Evolutionary conservation across 2,329 filamentous ascomycete species (phyloP).

Genomic region (Hypoxylon sp.): DNA sequence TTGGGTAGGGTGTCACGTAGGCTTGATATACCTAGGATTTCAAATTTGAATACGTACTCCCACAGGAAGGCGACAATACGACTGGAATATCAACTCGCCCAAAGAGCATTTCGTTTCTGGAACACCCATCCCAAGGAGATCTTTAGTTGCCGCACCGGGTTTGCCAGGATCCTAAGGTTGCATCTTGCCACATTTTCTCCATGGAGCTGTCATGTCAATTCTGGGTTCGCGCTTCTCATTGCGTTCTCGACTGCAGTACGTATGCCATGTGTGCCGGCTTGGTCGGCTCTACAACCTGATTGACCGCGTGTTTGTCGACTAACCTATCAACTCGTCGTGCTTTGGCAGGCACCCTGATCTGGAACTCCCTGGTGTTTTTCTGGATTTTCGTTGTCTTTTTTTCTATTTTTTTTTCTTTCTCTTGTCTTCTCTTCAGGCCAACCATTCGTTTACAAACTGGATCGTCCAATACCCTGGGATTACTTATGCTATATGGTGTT

Average conservation of each 20-base stretch:
- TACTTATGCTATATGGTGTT: slow-evolving; percentile 31
- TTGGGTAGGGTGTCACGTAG: slow-evolving; percentile 39
- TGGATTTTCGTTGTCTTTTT: slow-evolving; percentile 47
- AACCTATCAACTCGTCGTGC: slow-evolving; percentile 33
- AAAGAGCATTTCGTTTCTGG: slow-evolving; percentile 24
- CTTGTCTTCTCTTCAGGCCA: slow-evolving; percentile 18
- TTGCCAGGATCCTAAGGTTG: slow-evolving; percentile 26
- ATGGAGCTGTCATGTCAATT: slow-evolving; percentile 27
- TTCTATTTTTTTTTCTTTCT: slow-evolving; percentile 13
- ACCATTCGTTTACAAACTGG: slow-evolving; percentile 49
- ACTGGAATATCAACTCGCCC: slow-evolving; percentile 12
- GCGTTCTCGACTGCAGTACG: slow-evolving; percentile 40
- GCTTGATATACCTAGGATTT: slow-evolving; percentile 29
- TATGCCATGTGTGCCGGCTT: slow-evolving; percentile 39
- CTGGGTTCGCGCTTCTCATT: slow-evolving; percentile 20
- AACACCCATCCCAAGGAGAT: slow-evolving; percentile 12
- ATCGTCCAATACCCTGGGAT: slow-evolving; percentile 37
- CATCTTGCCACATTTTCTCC: slow-evolving; percentile 16
- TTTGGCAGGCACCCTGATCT: slow-evolving; percentile 33
- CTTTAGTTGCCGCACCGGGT: slow-evolving; percentile 22
- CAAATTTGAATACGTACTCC: slow-evolving; percentile 26
- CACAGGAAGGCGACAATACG: slow-evolving; percentile 33
- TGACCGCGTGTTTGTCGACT: slow-evolving; percentile 37
- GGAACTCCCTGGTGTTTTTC: slow-evolving; percentile 32
- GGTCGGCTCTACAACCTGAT: slow-evolving; percentile 30